A percentile compares a stretch with the other conserved stretches of the same genome.
Conservation (phyloP, 2,329 filamentous ascomycete species). For the Rosellinia necatrix region DNA sequence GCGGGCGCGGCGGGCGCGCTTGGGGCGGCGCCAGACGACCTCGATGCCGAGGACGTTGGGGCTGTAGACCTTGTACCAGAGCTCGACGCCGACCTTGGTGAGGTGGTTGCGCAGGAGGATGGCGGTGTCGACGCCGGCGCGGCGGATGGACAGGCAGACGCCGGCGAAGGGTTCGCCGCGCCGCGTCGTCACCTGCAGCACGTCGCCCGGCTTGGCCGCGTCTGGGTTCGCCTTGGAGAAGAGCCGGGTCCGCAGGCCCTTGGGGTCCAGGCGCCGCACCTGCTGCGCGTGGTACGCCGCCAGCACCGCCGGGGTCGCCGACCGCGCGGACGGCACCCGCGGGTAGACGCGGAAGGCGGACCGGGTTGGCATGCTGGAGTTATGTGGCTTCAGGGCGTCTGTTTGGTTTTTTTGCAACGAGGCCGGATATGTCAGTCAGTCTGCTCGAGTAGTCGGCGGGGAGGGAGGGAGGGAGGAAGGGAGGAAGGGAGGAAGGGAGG, state of each 20-base stretch:
- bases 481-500: not conserved
- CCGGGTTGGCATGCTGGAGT: slow-evolving; percentile 33
- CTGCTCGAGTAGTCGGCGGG: not conserved
- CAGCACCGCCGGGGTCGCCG: slow-evolving; percentile 69
- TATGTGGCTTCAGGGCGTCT: slow-evolving; percentile 15
- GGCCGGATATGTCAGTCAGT: not conserved
- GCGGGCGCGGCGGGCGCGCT: slow-evolving; percentile 83
- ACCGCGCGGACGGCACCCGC: slow-evolving; percentile 58
- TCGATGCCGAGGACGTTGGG: slow-evolving; percentile 90
- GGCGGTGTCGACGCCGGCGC: slow-evolving; percentile 85
- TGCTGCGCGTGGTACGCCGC: slow-evolving; percentile 69
- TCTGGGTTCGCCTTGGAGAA: slow-evolving; percentile 81
- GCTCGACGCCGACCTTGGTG: slow-evolving; percentile 87
- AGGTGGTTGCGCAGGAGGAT: slow-evolving; percentile 86
- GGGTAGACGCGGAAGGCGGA: slow-evolving; percentile 59
- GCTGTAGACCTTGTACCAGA: slow-evolving; percentile 96
- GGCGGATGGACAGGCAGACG: slow-evolving; percentile 83
- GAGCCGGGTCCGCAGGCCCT: slow-evolving; percentile 77
- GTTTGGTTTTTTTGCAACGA: too few relatives aligned
- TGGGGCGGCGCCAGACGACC: slow-evolving; percentile 83
- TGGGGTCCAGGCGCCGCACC: slow-evolving; percentile 78
- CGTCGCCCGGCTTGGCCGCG: slow-evolving; percentile 82
- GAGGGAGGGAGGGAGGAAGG: not conserved
- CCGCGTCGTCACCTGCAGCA: slow-evolving; percentile 85
- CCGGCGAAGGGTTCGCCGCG: slow-evolving; percentile 86